Conservation (phyloP, 1,139 yeast species). For the Pichia sp. region DNA sequence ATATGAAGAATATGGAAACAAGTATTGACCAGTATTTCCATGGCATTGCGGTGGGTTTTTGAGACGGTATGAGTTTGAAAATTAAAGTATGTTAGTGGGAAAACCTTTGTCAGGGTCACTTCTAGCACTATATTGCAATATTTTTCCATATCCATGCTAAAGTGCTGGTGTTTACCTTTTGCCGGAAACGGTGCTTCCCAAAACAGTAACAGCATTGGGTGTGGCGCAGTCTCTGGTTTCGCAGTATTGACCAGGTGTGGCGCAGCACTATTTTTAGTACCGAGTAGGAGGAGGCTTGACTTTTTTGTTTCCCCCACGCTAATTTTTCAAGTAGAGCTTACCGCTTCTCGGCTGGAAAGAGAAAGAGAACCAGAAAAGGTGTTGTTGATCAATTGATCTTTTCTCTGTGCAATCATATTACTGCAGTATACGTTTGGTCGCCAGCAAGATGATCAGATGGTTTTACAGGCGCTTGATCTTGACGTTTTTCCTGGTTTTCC, state of each 20-base stretch:
- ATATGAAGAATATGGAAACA: neutral
- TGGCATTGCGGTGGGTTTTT: neutral
- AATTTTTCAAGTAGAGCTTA: too few species aligned
- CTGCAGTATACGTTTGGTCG: too few species aligned
- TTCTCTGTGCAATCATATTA: too few species aligned
- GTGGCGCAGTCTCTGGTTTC: too few species aligned
- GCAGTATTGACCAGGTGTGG: neutral
- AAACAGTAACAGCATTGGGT: neutral
- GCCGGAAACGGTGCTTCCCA: constrained; percentile 1
- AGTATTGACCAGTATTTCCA: neutral
- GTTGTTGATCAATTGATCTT: too few species aligned
- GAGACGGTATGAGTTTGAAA: too few species aligned
- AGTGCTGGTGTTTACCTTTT: constrained; percentile 7
- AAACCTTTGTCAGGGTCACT: too few species aligned
- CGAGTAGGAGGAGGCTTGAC: too few species aligned
- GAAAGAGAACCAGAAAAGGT: too few species aligned
- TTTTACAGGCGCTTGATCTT: neutral
- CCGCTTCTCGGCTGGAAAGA: too few species aligned
- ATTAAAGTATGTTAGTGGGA: too few species aligned
- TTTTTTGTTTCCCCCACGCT: too few species aligned
- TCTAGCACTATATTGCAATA: neutral
- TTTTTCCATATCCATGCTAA: neutral
- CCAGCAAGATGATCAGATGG: neutral
- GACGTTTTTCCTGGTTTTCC: neutral
- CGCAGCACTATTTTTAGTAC: neutral